These are phyloP conservation scores for Collybiopsis luxurians DNA, from an alignment of 768 basidiomycete genomes.

Conservation along the genomic window DNA sequence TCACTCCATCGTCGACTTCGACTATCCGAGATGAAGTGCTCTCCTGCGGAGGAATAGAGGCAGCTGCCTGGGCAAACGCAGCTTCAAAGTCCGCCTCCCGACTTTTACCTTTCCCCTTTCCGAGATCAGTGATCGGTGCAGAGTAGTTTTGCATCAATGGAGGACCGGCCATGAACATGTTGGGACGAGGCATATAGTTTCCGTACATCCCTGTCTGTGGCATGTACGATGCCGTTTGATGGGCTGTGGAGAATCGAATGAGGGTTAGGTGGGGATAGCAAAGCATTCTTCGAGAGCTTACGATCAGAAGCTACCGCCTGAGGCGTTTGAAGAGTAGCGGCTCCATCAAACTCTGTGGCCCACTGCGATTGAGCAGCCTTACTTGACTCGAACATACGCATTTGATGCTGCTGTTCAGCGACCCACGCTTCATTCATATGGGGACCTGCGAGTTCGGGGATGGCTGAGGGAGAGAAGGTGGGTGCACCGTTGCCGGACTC, in stretches of 20 bases:
- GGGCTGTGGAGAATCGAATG: slow-evolving; percentile 25
- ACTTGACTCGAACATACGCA: slow-evolving; percentile 33
- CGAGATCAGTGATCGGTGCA: slow-evolving; percentile 24
- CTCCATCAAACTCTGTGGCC: slow-evolving; percentile 53
- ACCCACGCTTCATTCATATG: slow-evolving; percentile 54
- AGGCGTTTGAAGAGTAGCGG: slow-evolving; percentile 20
- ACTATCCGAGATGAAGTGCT: slow-evolving; percentile 47
- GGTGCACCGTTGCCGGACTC: slow-evolving; percentile 24
- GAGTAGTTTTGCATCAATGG: slow-evolving; percentile 32
- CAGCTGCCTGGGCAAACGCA: slow-evolving; percentile 70
- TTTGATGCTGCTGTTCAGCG: slow-evolving; percentile 43
- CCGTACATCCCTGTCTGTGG: slow-evolving; percentile 33
- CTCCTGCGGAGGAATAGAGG: slow-evolving; percentile 45
- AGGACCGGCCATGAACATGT: slow-evolving; percentile 31
- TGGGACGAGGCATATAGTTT: slow-evolving; percentile 25
- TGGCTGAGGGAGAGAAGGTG: slow-evolving; percentile 6
- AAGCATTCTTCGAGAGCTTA: slow-evolving; percentile 23
- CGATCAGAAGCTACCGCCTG: slow-evolving; percentile 34
- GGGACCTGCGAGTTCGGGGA: slow-evolving; percentile 23
- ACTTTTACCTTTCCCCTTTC: slow-evolving; percentile 77
- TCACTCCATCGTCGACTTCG: slow-evolving; percentile 45
- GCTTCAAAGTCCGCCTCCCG: slow-evolving; percentile 80
- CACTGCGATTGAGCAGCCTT: slow-evolving; percentile 36
- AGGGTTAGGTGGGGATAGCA: background rate
- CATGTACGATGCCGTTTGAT: slow-evolving; percentile 41